A percentile compares a stretch with the other conserved stretches of the same genome.
Evolutionary conservation across 305 asterid species (phyloP).

Genomic region (Fraxinus latifolia): DNA sequence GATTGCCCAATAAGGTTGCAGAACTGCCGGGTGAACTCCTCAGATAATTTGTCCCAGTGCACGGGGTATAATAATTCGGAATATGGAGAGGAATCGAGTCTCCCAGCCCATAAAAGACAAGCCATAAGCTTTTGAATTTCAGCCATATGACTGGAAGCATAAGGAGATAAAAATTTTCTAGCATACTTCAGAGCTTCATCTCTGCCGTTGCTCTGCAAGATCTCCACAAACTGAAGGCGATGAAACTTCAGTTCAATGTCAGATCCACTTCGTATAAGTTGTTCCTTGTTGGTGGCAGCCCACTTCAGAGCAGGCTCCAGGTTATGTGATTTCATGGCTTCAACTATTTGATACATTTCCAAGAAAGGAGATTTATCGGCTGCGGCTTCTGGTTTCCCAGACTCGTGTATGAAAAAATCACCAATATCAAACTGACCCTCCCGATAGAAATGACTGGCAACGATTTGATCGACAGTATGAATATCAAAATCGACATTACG

Average conservation of each 20-base stretch:
- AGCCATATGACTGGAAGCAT: conserved; percentile 55
- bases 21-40: conserved; percentile 66
- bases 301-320: conserved; percentile 75
- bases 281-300: conserved; percentile 61
- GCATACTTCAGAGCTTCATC: conserved; percentile 74
- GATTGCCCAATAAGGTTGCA: conserved; percentile 79
- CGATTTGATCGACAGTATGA: conserved; percentile 64
- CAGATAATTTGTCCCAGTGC: conserved; percentile 70
- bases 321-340: conserved; percentile 65
- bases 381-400: conserved; percentile 50
- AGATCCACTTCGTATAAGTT: conserved; percentile 54
- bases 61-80: conserved; percentile 56
- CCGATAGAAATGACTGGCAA: conserved; percentile 81
- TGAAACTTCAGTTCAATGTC: conserved; percentile 79
- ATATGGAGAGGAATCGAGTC: conserved; percentile 78
- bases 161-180: conserved; percentile 53
- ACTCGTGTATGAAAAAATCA: conserved; percentile 60
- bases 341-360: conserved; percentile 71
- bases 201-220: conserved; percentile 58
- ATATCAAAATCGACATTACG: conserved; percentile 69
- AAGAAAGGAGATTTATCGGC: conserved; percentile 51
- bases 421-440: conserved; percentile 83
- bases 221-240: conserved; percentile 73
- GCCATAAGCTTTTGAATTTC: conserved; percentile 86
- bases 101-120: conserved; percentile 66